Evolutionary conservation across 1,284 basidiomycete genomes (phyloP).

Genomic region (Sparassis latifolia): DNA sequence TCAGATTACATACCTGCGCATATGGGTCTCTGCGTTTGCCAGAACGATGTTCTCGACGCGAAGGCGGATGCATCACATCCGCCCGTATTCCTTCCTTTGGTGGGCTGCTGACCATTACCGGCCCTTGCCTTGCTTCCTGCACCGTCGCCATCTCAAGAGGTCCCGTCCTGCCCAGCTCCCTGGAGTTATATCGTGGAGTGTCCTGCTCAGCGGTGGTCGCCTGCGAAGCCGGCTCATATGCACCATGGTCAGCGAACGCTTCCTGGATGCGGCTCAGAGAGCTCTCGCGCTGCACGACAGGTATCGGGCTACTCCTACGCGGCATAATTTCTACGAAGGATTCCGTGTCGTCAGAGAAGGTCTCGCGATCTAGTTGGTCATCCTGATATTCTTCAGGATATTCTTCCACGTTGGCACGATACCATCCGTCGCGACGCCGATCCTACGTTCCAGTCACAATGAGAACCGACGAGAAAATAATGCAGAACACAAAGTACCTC

Average conservation of each 20-base stretch:
- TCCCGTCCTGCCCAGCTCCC: slow-evolving; percentile 3
- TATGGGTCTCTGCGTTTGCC: background rate
- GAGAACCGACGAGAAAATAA: too few relatives aligned
- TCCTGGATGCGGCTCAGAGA: slow-evolving; percentile 23
- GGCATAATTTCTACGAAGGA: slow-evolving; percentile 19
- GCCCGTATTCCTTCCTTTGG: slow-evolving; percentile 13
- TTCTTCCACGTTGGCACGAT: slow-evolving; percentile 15
- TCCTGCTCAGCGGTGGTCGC: slow-evolving; percentile 17
- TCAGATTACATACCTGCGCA: too few relatives aligned
- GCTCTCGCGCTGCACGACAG: slow-evolving; percentile 26
- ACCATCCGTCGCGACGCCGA: slow-evolving; percentile 6
- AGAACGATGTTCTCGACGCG: slow-evolving; percentile 8
- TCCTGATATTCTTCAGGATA: slow-evolving; percentile 13
- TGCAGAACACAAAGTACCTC: slow-evolving; percentile 4
- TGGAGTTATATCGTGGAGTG: slow-evolving; percentile 15
- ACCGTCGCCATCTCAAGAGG: slow-evolving; percentile 8
- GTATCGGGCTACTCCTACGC: slow-evolving; percentile 16
- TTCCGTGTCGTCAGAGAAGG: slow-evolving; percentile 13
- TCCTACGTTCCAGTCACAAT: background rate
- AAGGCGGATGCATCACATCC: slow-evolving; percentile 16
- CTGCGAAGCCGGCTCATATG: slow-evolving; percentile 18
- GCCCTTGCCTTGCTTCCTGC: slow-evolving; percentile 13
- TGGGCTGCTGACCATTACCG: slow-evolving; percentile 10
- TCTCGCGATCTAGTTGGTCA: slow-evolving; percentile 4
- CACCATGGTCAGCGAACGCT: slow-evolving; percentile 22